Evolutionary conservation across 805 yeast genomes (phyloP).

Genomic region (Pichia exigua): DNA sequence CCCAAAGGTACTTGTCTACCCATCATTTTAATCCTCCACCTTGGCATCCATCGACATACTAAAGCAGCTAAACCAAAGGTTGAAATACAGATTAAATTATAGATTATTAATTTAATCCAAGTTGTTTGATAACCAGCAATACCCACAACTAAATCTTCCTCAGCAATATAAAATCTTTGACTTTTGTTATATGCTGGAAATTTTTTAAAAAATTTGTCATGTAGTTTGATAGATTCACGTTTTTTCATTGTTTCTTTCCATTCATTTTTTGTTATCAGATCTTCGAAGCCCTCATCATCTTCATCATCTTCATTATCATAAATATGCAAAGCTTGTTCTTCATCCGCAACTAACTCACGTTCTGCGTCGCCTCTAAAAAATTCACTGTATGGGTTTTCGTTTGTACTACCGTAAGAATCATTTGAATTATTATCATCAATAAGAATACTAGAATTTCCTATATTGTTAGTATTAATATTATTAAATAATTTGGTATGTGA

Average conservation of each 20-base stretch:
- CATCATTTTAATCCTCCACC: conserved; percentile 55
- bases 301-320: conserved; percentile 20
- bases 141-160: conserved; percentile 90
- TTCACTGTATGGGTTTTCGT: conserved; percentile 13
- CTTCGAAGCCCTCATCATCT: conserved; percentile 6
- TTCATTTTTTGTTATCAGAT: conserved; percentile 4
- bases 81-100: conserved; percentile 43
- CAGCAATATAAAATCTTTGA: conserved; percentile 89
- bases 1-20: conserved; percentile 68
- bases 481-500: background rate
- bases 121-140: conserved; percentile 80
- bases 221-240: conserved; percentile 26
- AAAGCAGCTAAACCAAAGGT: conserved; percentile 72
- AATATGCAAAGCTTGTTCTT: conserved; percentile 10
- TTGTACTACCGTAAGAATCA: conserved; percentile 9
- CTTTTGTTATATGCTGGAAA: conserved; percentile 37
- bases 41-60: conserved; percentile 79
- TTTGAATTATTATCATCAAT: background rate
- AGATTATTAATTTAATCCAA: conserved; percentile 36
- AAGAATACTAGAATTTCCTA: background rate
- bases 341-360: conserved; percentile 11
- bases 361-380: conserved; percentile 14
- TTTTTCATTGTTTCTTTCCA: conserved; percentile 10
- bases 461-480: background rate
- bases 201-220: conserved; percentile 37